Conservation (phyloP, 1,284 basidiomycete species). For the Moesziomyces globuligerus region DNA sequence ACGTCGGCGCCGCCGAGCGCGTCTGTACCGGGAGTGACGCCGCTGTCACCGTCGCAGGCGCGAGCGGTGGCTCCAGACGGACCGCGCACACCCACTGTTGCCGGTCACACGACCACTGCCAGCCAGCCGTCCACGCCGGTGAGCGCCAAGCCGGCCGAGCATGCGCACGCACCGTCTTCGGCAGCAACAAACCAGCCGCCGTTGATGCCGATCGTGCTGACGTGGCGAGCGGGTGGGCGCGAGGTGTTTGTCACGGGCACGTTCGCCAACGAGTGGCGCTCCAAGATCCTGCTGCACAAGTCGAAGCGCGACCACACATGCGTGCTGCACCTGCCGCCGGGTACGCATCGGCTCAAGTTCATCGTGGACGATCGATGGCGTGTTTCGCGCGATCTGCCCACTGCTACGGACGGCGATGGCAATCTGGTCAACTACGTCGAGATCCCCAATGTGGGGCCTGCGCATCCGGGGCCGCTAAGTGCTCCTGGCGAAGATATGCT, state of each 20-base stretch:
- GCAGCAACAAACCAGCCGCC: constrained; percentile 16
- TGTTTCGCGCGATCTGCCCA: constrained; percentile 79
- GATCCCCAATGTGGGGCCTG: constrained; percentile 60
- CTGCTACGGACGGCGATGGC: constrained; percentile 93
- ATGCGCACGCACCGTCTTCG: constrained; percentile 8
- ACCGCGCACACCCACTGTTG: constrained; percentile 7
- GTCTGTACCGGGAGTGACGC: constrained; percentile 29
- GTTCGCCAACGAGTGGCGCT: constrained; percentile 73
- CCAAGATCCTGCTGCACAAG: constrained; percentile 66
- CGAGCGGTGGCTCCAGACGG: constrained; percentile 3
- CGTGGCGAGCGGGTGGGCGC: constrained; percentile 61
- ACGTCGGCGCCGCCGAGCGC: constrained; percentile 48
- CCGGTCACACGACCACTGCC: constrained; percentile 8
- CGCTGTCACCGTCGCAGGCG: constrained; percentile 17
- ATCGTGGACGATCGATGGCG: constrained; percentile 92
- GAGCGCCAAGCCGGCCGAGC: constrained; percentile 14
- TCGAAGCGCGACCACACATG: constrained; percentile 57
- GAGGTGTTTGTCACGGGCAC: constrained; percentile 73
- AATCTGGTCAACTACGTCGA: constrained; percentile 87
- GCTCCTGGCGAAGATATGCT: constrained; percentile 59
- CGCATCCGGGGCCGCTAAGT: constrained; percentile 58
- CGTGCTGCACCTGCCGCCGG: constrained; percentile 73
- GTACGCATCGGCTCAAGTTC: constrained; percentile 95
- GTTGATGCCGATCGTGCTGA: constrained; percentile 40
- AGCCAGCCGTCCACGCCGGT: constrained; percentile 34